Evolutionary conservation across 2,329 filamentous ascomycete genomes (phyloP), one percentile per base, ranked within the genome.

Genomic region (Sclerotinia sclerotiorum): DNA sequence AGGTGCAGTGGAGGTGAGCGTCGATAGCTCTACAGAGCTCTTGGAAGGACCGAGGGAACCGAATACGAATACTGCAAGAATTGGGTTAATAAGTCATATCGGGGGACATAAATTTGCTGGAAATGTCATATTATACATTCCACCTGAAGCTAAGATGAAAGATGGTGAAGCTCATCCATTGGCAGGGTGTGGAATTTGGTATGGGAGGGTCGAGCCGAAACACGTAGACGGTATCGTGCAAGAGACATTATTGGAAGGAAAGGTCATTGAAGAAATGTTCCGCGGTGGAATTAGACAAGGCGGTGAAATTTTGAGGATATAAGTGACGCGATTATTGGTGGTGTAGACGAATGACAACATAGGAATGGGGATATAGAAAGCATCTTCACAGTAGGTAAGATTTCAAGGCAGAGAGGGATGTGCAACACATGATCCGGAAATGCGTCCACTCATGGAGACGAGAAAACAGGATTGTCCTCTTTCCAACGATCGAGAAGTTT

Each of bases 91-190:
- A 67, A 92, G 89, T 70, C 92, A 96, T 74, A 88, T 96, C 65
- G 91, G 92, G 0, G 92, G 92, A 0, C 92, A 96, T 79, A 94
- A 93, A 77, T 94, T 90, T 77, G 92, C 92, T 0, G 92, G 92
- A 1, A 96, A 96, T 77, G 86, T 94, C 48, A 93, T 95, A 60
- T 79, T 95, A 1, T 95, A 95, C 75, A 77, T 95, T 6, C 92
- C 92, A 5, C 89, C 88, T 0, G 76, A 75, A 0, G 69, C 82
- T 70, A 81, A 76, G 70, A 78, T 76, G 3, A 73, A 69, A 42
- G 80, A 79, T 5, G 84, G 82, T 5, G 72, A 79, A 70, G 70
- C 73, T 13, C 87, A 91, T 76, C 83, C 86, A 5, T 78, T 94
- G 63, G 87, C 85, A 0, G 91, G 91, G 0, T 86, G 86, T 74